phyloP scores from a whole-genome alignment of 2,329 filamentous ascomycete species.

The Diatrype stigma region DNA sequence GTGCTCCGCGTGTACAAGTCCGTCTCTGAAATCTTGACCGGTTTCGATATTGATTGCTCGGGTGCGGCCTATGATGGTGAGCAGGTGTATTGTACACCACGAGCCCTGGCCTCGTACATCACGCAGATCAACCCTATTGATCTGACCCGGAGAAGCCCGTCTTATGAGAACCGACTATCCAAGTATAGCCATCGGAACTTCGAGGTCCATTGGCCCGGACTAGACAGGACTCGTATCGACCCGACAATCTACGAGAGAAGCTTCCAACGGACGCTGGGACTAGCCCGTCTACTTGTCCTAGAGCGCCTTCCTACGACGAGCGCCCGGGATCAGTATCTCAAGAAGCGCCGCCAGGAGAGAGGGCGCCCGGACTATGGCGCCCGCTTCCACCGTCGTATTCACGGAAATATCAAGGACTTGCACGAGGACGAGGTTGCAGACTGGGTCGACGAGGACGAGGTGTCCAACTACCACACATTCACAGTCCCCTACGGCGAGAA shows the following conservation, averaged over 20 bases:
- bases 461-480: conserved; percentile 77
- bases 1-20: conserved; percentile 83
- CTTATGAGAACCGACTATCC: conserved; percentile 80
- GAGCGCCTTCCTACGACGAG: conserved; percentile 69
- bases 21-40: conserved; percentile 77
- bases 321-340: conserved; percentile 67
- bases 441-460: conserved; percentile 72
- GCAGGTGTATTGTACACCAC: conserved; percentile 74
- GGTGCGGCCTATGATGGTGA: conserved; percentile 76
- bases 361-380: conserved; percentile 56
- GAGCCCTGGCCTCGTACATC: conserved; percentile 73
- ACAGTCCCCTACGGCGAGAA: conserved; percentile 63
- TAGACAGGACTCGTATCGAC: conserved; percentile 73
- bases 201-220: conserved; percentile 72
- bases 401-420: conserved; percentile 71
- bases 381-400: conserved; percentile 40
- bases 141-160: conserved; percentile 73
- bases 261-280: conserved; percentile 69
- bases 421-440: conserved; percentile 80
- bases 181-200: conserved; percentile 85
- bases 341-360: conserved; percentile 66
- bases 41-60: conserved; percentile 84
- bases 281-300: conserved; percentile 74
- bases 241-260: conserved; percentile 84
- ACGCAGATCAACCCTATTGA: conserved; percentile 81